Conservation (phyloP, 2,329 filamentous ascomycete genomes). For the Ophiostoma himal-ulmi region DNA sequence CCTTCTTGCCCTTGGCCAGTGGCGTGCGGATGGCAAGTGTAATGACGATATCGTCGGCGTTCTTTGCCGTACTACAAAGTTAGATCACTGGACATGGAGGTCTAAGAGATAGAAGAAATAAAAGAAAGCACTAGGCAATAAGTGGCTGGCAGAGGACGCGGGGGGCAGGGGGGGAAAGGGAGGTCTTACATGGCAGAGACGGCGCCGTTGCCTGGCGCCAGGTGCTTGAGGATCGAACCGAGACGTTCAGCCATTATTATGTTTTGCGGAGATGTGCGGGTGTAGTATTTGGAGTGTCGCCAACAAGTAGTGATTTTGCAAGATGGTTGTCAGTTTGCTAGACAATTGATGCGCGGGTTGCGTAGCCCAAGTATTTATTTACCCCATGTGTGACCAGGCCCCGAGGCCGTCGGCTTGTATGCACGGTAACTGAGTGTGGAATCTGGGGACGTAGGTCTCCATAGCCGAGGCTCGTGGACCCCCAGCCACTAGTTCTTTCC, state of each 20-base stretch:
- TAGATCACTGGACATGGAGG: neutral
- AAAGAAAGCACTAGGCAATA: no score
- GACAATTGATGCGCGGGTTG: neutral
- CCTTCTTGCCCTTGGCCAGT: slow-evolving; percentile 81
- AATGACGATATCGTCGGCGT: slow-evolving; percentile 93
- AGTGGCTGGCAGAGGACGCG: no score
- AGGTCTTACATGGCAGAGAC: slow-evolving; percentile 64
- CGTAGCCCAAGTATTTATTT: slow-evolving; percentile 4
- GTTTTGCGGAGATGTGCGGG: neutral
- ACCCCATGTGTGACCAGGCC: neutral
- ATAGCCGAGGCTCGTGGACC: slow-evolving; percentile 21
- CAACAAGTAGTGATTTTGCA: neutral
- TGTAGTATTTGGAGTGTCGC: neutral
- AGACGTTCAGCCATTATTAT: slow-evolving; percentile 64
- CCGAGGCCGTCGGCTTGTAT: slow-evolving; percentile 1
- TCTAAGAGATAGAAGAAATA: no score
- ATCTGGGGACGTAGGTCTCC: slow-evolving; percentile 6
- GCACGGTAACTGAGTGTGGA: slow-evolving; percentile 8
- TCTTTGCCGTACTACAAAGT: slow-evolving; percentile 69
- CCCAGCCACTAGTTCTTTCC: slow-evolving; percentile 13
- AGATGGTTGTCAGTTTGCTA: neutral
- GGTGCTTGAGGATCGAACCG: slow-evolving; percentile 79
- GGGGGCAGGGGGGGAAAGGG: neutral
- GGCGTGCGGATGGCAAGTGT: slow-evolving; percentile 87
- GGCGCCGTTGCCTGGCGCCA: slow-evolving; percentile 62